phyloP scores from a whole-genome alignment of 2,329 filamentous ascomycete genomes.

The Xylariaceae sp. region DNA sequence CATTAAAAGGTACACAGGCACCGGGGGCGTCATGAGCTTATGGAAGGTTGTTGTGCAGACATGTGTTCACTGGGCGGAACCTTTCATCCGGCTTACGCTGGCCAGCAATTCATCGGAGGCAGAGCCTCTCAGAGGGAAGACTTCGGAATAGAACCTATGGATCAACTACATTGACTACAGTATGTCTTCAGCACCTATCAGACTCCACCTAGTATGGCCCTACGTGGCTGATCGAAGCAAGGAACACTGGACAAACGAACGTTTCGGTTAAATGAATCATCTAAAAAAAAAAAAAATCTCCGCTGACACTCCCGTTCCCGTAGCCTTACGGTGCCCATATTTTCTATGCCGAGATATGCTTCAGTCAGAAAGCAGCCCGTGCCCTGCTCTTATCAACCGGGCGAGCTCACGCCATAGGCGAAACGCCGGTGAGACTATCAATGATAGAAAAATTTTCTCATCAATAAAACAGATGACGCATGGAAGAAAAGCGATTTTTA shows the following conservation, averaged over 20 bases:
- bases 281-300: constrained; percentile 25
- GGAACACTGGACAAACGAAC: constrained; percentile 17
- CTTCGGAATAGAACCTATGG: constrained; percentile 5
- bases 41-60: constrained; percentile 17
- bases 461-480: constrained; percentile 21
- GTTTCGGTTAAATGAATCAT: constrained; percentile 26
- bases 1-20: constrained; percentile 34
- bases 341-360: neutral
- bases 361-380: constrained; percentile 9
- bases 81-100: constrained; percentile 24
- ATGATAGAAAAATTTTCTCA: constrained; percentile 11
- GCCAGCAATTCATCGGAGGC: neutral
- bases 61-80: constrained; percentile 22
- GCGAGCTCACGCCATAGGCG: constrained; percentile 14
- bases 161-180: neutral
- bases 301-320: constrained; percentile 22
- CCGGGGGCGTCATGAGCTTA: constrained; percentile 22
- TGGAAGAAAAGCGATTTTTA: constrained; percentile 1
- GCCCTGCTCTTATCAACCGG: constrained; percentile 12
- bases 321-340: constrained; percentile 24
- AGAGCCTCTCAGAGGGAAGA: constrained; percentile 23
- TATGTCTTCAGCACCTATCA: no score
- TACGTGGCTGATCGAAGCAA: constrained; percentile 32
- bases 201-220: constrained; percentile 18
- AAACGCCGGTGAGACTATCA: constrained; percentile 16